Conservation (phyloP, 73 alveolate species). For the Paramecium tetraurelia region DNA sequence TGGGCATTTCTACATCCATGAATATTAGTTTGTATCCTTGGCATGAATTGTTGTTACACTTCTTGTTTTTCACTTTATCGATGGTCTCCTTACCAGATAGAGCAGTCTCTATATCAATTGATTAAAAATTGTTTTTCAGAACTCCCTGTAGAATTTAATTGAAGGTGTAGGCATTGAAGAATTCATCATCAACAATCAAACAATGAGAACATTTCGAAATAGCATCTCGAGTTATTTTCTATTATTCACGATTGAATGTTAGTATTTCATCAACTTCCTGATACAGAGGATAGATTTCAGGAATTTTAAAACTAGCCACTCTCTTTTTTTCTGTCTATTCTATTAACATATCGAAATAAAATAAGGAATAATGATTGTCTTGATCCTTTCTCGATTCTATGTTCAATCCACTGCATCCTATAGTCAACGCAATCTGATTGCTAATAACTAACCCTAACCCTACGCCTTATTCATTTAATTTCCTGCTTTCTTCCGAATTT, state of each 20-base stretch:
- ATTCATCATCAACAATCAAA: constrained; percentile 28
- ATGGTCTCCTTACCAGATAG: constrained; percentile 22
- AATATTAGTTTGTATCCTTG: constrained; percentile 43
- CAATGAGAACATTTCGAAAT: not conserved
- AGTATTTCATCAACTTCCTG: not conserved
- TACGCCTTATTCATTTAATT: constrained; percentile 59
- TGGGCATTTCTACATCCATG: constrained; percentile 61
- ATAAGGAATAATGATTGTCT: not conserved
- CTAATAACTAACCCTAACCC: constrained; percentile 72
- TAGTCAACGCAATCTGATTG: constrained; percentile 30
- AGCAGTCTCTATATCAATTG: not conserved
- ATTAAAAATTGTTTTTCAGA: not conserved
- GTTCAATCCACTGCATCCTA: not conserved
- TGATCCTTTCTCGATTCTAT: not conserved
- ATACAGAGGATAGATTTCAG: not conserved
- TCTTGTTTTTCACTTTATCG: not conserved
- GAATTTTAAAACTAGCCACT: not conserved
- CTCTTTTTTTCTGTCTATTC: not conserved
- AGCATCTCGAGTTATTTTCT: not conserved
- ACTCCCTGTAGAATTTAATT: not conserved
- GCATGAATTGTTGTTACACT: not conserved
- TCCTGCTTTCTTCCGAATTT: constrained; percentile 11
- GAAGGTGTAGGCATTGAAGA: not conserved
- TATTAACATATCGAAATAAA: not conserved
- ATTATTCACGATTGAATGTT: not conserved